Evolutionary conservation across 495 filamentous ascomycete genomes (phyloP).

Genomic region (Annulohypoxylon moriforme): DNA sequence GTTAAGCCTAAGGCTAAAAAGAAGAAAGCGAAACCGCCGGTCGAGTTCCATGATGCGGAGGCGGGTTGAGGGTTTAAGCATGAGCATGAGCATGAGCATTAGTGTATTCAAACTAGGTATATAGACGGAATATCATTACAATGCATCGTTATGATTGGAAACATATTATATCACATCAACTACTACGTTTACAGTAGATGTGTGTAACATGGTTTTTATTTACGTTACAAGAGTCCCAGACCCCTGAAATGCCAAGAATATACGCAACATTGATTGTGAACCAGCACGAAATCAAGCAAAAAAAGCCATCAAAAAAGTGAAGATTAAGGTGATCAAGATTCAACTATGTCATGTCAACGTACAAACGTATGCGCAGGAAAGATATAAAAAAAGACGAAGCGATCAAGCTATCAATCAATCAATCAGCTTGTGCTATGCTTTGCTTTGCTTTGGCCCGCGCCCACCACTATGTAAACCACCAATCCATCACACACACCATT

Average conservation of each 20-base stretch:
- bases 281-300: neutral
- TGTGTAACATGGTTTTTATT: neutral
- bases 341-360: constrained; percentile 31
- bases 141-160: constrained; percentile 4
- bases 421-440: neutral
- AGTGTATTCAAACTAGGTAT: neutral
- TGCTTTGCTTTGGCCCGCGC: neutral
- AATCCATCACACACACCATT: constrained; percentile 4
- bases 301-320: neutral
- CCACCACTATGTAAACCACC: neutral
- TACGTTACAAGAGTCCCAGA: neutral
- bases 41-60: constrained; percentile 32
- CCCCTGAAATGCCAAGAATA: neutral
- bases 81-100: neutral
- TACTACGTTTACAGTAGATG: neutral
- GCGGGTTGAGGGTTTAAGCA: neutral
- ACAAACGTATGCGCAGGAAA: constrained; percentile 14
- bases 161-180: neutral
- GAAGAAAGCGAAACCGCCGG: constrained; percentile 54
- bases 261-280: neutral
- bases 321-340: constrained; percentile 14
- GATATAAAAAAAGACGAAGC: neutral
- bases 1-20: constrained; percentile 52
- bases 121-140: constrained; percentile 1
- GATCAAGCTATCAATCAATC: neutral